Conservation (phyloP, 1,139 yeast species). For the Hanseniaspora gamundiae region DNA sequence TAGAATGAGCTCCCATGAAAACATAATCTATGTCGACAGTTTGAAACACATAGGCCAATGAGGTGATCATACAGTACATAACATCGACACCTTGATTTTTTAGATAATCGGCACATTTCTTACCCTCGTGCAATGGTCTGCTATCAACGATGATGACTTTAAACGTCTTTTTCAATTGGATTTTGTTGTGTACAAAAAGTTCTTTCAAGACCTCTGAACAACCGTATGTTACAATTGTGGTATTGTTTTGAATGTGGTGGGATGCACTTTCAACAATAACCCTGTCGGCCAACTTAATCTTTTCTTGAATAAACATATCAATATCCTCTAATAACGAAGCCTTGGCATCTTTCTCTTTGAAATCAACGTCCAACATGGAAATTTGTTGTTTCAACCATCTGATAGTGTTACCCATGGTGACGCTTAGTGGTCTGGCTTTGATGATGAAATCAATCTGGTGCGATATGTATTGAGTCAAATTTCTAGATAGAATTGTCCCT, state of each 20-base stretch:
- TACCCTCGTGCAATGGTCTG: slow-evolving; percentile 93
- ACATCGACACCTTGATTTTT: slow-evolving; percentile 47
- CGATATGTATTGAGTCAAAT: slow-evolving; percentile 79
- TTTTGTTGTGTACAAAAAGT: slow-evolving; percentile 58
- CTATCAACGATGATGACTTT: slow-evolving; percentile 84
- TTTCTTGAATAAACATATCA: slow-evolving; percentile 72
- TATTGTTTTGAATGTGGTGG: slow-evolving; percentile 61
- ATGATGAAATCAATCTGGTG: slow-evolving; percentile 90
- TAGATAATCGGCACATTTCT: slow-evolving; percentile 53
- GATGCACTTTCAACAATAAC: slow-evolving; percentile 78
- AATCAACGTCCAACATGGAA: slow-evolving; percentile 49
- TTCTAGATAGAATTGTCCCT: slow-evolving; percentile 76
- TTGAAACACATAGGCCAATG: slow-evolving; percentile 66
- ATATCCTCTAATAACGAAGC: slow-evolving; percentile 52
- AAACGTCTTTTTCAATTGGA: slow-evolving; percentile 53
- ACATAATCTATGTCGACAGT: slow-evolving; percentile 86
- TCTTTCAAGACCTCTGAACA: slow-evolving; percentile 75
- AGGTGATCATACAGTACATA: slow-evolving; percentile 67
- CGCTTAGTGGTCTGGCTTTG: slow-evolving; percentile 82
- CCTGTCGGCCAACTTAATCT: slow-evolving; percentile 71
- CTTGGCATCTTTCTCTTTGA: slow-evolving; percentile 65
- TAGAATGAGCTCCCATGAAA: slow-evolving; percentile 92
- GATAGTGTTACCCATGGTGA: slow-evolving; percentile 95
- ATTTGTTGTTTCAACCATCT: slow-evolving; percentile 95
- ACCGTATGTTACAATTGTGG: slow-evolving; percentile 79